Evolutionary conservation across 2,329 filamentous ascomycete species (phyloP).

Genomic region (Verticillium alfalfae): DNA sequence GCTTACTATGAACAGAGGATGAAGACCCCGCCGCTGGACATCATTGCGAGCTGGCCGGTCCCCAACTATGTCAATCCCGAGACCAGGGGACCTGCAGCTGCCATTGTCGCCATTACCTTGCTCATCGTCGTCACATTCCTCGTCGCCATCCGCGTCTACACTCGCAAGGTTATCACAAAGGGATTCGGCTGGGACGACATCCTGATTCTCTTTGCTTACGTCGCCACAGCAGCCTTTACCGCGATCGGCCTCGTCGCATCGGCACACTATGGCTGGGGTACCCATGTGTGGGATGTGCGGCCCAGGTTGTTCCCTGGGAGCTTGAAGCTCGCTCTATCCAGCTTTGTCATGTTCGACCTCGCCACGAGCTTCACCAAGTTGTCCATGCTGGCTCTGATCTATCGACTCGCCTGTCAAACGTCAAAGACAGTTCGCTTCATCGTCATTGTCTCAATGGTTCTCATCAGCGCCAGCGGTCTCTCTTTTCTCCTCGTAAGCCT

Average conservation of each 20-base stretch:
- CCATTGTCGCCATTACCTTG: slow-evolving; percentile 19
- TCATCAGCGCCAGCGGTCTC: slow-evolving; percentile 23
- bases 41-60: slow-evolving; percentile 21
- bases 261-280: slow-evolving; percentile 20
- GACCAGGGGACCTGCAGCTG: slow-evolving; percentile 20
- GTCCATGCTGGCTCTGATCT: slow-evolving; percentile 9
- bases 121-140: slow-evolving; percentile 20
- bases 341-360: slow-evolving; percentile 16
- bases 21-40: slow-evolving; percentile 12
- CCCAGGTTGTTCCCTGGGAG: slow-evolving; percentile 11
- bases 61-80: slow-evolving; percentile 24
- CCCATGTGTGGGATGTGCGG: slow-evolving; percentile 27
- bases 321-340: slow-evolving; percentile 23
- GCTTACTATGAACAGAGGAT: slow-evolving; percentile 6
- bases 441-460: slow-evolving; percentile 18
- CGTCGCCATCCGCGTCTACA: slow-evolving; percentile 26
- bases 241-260: slow-evolving; percentile 20
- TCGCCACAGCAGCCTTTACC: slow-evolving; percentile 25
- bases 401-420: slow-evolving; percentile 20
- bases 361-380: slow-evolving; percentile 10
- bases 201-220: slow-evolving; percentile 28
- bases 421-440: slow-evolving; percentile 21
- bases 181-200: slow-evolving; percentile 29
- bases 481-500: slow-evolving; percentile 21
- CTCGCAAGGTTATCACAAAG: slow-evolving; percentile 24